Evolutionary conservation across 768 basidiomycete species (phyloP).

Genomic region (Phylloporus arenicola): DNA sequence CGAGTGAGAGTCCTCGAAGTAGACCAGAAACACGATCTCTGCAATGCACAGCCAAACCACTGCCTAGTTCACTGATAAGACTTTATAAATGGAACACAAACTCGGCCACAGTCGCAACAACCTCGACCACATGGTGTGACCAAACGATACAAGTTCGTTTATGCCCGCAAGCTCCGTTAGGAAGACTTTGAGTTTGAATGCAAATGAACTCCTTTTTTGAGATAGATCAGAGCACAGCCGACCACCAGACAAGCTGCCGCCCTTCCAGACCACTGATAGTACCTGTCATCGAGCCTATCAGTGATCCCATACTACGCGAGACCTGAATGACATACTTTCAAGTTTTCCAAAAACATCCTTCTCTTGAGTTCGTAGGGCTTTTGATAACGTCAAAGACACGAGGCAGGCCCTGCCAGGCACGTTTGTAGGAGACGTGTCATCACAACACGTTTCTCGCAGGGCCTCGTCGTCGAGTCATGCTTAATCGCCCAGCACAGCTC

Average conservation of each 20-base stretch:
- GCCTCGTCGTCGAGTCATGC: background rate
- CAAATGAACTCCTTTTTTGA: background rate
- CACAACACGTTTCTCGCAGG: conserved; percentile 17
- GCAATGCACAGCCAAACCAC: background rate
- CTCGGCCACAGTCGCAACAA: background rate
- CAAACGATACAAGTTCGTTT: background rate
- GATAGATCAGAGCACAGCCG: background rate
- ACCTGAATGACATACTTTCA: conserved; percentile 10
- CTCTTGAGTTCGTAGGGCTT: conserved; percentile 36
- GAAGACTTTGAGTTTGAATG: no score
- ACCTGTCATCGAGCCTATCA: background rate
- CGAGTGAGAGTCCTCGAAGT: background rate
- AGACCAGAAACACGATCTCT: background rate
- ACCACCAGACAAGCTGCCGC: background rate
- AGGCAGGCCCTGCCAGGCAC: conserved; percentile 18
- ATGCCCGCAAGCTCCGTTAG: background rate
- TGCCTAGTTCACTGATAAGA: background rate
- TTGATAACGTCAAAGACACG: background rate
- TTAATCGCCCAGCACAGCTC: background rate
- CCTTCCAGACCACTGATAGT: background rate
- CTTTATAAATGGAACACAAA: background rate
- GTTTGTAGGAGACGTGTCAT: conserved; percentile 35
- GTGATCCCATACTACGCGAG: background rate
- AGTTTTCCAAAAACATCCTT: conserved; percentile 37
- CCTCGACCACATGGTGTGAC: background rate